Base-by-base conservation (phyloP, 805 yeast species). In the Ogataea wickerhamii region DNA sequence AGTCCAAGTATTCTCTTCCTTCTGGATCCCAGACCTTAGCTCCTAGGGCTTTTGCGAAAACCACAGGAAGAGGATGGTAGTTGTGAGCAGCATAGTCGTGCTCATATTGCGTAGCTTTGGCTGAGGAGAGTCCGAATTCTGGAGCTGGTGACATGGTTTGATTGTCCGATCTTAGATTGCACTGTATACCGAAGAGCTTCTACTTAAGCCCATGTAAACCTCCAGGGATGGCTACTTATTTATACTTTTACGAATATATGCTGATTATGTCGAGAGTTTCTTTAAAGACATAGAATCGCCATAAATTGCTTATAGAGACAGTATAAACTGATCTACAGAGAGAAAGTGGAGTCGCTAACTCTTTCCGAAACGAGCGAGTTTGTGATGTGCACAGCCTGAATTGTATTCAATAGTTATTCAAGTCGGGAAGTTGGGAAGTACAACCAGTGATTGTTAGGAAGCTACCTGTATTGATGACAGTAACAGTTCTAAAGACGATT, bases 11-110 rank as follows among this genome's bases (percentile, higher is more conserved):
- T 60, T 88, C 89, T 27, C 82, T 86, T 48, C 96, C 97, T 66
- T 91, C 98, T 6, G 97, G 96, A 62, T 91, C 98, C 96, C 96
- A 91, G 17, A 91, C 96, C 49, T 86, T 82, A 19, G 96, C 96
- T 34, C 98, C 98, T 43, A 61, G 48, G 12, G 95, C 98, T 55
- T 73, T 80, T 55, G 84, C 74, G 66, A 91, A 85, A 12, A 91
- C 97, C 43, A 91, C 96, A 10, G 98, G 98, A 47, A 91, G 68
- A 36, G 98, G 97, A 66, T 87, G 96, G 70, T 91, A 91, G 72
- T 91, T 91, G 68, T 89, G 97, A 21, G 98, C 98, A 34, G 96
- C 86, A 67, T 84, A 87, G 44, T 82, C 68, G 39, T 74, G 65
- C 65, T 91, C 97, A 66, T 74, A 78, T 37, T 74, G 68, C 44